Percentiles rank a stretch among this genome's conserved stretches.
Evolutionary conservation across 2,329 filamentous ascomycete species (phyloP).

Genomic region (Cercospora citrullina): DNA sequence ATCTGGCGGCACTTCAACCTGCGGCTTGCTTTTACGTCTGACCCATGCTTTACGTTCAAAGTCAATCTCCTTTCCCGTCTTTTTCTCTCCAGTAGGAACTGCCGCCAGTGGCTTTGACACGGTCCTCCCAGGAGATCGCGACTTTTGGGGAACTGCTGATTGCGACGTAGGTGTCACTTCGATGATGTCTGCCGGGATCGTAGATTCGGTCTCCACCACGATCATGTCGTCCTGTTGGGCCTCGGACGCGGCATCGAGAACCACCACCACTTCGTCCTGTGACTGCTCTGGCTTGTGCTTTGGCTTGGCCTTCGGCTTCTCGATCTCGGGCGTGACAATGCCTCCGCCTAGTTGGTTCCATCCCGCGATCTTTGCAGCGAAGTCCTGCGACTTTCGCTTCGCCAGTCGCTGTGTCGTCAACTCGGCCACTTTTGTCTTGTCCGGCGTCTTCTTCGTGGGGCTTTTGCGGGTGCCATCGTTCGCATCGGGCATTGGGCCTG

Average conservation of each 20-base stretch:
- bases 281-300: constrained; percentile 20
- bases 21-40: constrained; percentile 37
- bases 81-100: constrained; percentile 21
- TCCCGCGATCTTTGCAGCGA: constrained; percentile 36
- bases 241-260: constrained; percentile 19
- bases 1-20: constrained; percentile 47
- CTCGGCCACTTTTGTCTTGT: constrained; percentile 32
- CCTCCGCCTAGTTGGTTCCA: constrained; percentile 37
- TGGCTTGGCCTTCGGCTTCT: background rate
- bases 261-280: constrained; percentile 34
- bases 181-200: constrained; percentile 14
- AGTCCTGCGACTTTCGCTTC: constrained; percentile 37
- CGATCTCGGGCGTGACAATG: constrained; percentile 17
- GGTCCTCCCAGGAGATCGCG: constrained; percentile 9
- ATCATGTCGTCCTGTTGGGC: constrained; percentile 20
- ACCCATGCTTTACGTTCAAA: constrained; percentile 40
- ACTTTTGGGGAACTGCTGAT: constrained; percentile 12
- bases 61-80: constrained; percentile 35
- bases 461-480: constrained; percentile 26
- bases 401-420: constrained; percentile 32
- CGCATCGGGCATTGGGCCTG: constrained; percentile 36
- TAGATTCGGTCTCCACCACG: constrained; percentile 27
- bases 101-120: constrained; percentile 12
- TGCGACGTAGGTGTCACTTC: constrained; percentile 3
- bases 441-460: constrained; percentile 32